These are phyloP conservation scores for Penicillium crystallinum DNA, from an alignment of 495 filamentous ascomycete genomes.

Conservation along the genomic window DNA sequence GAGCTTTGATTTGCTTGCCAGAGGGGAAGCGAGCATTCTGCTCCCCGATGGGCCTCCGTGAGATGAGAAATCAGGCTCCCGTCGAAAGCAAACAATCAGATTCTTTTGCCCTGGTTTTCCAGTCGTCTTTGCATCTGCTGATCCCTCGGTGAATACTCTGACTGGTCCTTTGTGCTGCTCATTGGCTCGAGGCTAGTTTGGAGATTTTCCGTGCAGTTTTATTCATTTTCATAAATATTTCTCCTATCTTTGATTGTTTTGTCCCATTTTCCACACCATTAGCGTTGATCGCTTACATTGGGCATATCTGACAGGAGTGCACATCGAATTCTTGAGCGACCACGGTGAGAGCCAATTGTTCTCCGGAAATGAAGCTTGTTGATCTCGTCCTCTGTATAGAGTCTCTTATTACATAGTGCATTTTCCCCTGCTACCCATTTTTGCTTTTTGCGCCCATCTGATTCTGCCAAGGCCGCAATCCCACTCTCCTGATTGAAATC, in stretches of 20 bases:
- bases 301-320: not conserved
- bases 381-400: not conserved
- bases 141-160: not conserved
- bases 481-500: not conserved
- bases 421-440: not conserved
- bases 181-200: not conserved
- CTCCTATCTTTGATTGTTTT: not conserved
- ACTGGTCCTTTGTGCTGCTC: not conserved
- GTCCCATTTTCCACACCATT: not conserved
- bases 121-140: not conserved
- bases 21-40: conserved; percentile 43
- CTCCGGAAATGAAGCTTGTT: not conserved
- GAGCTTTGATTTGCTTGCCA: conserved; percentile 55
- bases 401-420: not conserved
- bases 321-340: not conserved
- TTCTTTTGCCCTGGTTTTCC: not conserved
- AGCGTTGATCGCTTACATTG: not conserved
- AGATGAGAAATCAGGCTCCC: conserved; percentile 3
- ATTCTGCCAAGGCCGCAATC: not conserved
- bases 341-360: not conserved
- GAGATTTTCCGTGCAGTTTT: not conserved
- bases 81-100: conserved; percentile 1
- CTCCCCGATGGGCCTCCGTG: conserved; percentile 23
- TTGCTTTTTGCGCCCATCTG: not conserved
- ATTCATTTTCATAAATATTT: not conserved